Evolutionary conservation across 73 alveolate species (phyloP).

Genomic region (Symbiodinium pilosum): DNA sequence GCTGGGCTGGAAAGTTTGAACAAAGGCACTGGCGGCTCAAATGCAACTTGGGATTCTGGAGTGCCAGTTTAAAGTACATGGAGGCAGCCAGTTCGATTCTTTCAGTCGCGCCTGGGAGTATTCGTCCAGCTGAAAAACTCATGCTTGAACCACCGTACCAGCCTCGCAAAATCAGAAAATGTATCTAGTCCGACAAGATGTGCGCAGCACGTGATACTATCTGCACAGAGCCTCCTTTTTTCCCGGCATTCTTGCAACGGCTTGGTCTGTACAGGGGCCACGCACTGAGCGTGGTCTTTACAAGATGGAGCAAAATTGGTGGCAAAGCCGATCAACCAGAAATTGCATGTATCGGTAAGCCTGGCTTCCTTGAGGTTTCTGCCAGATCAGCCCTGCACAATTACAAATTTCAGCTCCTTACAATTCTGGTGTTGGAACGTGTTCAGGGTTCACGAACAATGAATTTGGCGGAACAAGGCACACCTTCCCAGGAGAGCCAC

Average conservation of each 20-base stretch:
- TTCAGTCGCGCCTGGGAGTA: constrained; percentile 29
- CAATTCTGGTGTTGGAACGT: too few species aligned
- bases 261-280: not conserved
- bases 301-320: not conserved
- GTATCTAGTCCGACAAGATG: not conserved
- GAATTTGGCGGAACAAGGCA: not conserved
- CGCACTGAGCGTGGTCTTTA: not conserved
- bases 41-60: too few species aligned
- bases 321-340: not conserved
- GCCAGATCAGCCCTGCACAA: not conserved
- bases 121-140: constrained; percentile 89
- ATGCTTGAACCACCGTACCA: constrained; percentile 94
- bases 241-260: not conserved
- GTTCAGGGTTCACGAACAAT: too few species aligned
- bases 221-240: not conserved
- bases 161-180: not conserved
- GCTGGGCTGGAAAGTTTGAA: not conserved
- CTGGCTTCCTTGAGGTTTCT: too few species aligned
- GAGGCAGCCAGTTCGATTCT: too few species aligned
- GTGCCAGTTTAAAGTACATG: too few species aligned
- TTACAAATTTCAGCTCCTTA: not conserved
- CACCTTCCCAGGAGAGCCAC: not conserved
- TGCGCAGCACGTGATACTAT: not conserved
- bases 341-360: not conserved
- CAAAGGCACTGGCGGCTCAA: too few species aligned